Percentiles rank a stretch among this genome's conserved stretches.
These are phyloP conservation scores for Aspergillus ochraceoroseus DNA, from an alignment of 2,329 filamentous ascomycete genomes.

Conservation along the genomic window DNA sequence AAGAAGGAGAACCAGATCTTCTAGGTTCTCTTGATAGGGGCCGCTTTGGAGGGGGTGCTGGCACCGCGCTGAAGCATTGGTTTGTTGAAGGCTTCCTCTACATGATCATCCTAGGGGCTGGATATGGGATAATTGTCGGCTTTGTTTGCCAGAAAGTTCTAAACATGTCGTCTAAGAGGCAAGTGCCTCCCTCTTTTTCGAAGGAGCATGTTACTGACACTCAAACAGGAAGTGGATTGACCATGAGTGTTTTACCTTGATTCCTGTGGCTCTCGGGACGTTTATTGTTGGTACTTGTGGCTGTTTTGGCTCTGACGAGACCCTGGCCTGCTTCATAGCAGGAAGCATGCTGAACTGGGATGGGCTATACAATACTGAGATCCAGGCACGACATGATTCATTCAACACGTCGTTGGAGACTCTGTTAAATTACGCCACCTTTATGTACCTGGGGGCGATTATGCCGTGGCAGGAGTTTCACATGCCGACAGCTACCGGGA, in stretches of 20 bases:
- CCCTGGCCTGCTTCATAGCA: constrained; percentile 58
- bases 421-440: constrained; percentile 56
- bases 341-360: constrained; percentile 60
- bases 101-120: constrained; percentile 51
- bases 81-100: constrained; percentile 58
- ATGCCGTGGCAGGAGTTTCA: constrained; percentile 56
- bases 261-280: constrained; percentile 51
- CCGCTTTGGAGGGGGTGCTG: constrained; percentile 50
- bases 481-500: constrained; percentile 50
- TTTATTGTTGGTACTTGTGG: constrained; percentile 57
- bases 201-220: neutral
- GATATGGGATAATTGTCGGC: constrained; percentile 52
- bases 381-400: constrained; percentile 54
- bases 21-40: constrained; percentile 45
- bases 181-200: constrained; percentile 1
- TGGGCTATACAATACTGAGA: constrained; percentile 54
- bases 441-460: constrained; percentile 55
- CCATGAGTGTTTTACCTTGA: constrained; percentile 51
- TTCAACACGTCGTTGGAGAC: constrained; percentile 57
- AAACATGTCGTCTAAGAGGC: constrained; percentile 37
- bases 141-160: constrained; percentile 47
- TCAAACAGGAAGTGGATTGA: constrained; percentile 51
- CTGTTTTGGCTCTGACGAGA: constrained; percentile 55
- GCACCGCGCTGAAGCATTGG: constrained; percentile 54
- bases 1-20: constrained; percentile 24